These are phyloP conservation scores for Boechera stricta DNA, from an alignment of 345 rosid species.

Conservation along the genomic window DNA sequence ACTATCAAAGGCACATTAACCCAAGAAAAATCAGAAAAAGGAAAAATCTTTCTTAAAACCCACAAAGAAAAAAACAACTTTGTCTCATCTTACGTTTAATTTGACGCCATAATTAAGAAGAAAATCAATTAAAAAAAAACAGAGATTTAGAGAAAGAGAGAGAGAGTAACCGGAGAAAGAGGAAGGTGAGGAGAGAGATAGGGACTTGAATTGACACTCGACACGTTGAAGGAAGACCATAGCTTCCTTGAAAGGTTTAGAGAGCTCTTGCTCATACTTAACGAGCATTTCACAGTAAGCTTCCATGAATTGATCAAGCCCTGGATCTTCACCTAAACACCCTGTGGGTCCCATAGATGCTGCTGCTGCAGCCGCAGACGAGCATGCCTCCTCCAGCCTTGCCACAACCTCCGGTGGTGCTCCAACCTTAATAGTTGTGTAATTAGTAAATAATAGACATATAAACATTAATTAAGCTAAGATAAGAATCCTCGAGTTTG, in stretches of 20 bases:
- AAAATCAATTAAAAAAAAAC: neutral
- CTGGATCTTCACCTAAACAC: constrained; percentile 87
- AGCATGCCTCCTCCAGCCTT: constrained; percentile 75
- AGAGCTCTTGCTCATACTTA: constrained; percentile 93
- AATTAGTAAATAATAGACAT: neutral
- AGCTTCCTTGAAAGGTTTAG: constrained; percentile 96
- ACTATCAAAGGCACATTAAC: constrained; percentile 30
- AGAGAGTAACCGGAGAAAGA: constrained; percentile 61
- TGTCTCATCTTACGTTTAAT: constrained; percentile 40
- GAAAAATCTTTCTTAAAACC: constrained; percentile 46
- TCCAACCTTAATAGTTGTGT: constrained; percentile 65
- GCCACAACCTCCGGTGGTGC: constrained; percentile 92
- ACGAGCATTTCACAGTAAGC: constrained; percentile 98
- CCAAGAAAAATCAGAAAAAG: constrained; percentile 33
- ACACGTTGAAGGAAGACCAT: constrained; percentile 81
- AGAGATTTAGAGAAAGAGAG: constrained; percentile 33
- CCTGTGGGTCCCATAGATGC: constrained; percentile 53
- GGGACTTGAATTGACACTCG: constrained; percentile 87
- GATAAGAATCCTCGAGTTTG: neutral
- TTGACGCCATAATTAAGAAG: constrained; percentile 40
- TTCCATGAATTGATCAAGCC: constrained; percentile 98
- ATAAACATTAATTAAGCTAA: neutral
- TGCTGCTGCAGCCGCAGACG: constrained; percentile 64
- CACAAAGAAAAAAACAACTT: constrained; percentile 18
- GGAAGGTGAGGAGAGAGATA: constrained; percentile 63